These are phyloP conservation scores for Spathaspora gorwiae DNA, from an alignment of 805 yeast species.

Conservation along the genomic window DNA sequence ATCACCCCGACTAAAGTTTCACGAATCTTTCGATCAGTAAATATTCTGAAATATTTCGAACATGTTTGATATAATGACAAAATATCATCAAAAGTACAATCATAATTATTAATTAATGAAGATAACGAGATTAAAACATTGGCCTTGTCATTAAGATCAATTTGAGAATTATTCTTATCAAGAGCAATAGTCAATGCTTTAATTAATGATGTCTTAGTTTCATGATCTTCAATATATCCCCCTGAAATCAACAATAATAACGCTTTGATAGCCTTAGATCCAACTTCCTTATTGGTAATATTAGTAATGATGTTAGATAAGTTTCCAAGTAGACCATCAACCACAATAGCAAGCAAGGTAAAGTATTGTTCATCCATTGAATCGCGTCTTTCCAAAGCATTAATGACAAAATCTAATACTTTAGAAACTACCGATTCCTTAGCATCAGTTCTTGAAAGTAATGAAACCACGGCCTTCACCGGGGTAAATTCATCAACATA, in stretches of 20 bases:
- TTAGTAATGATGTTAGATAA: slow-evolving; percentile 48
- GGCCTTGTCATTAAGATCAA: slow-evolving; percentile 50
- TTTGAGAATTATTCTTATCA: slow-evolving; percentile 50
- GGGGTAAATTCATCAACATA: slow-evolving; percentile 54
- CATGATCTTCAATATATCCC: slow-evolving; percentile 52
- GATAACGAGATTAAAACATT: slow-evolving; percentile 56
- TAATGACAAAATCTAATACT: slow-evolving; percentile 52
- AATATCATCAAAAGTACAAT: slow-evolving; percentile 50
- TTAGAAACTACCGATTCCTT: slow-evolving; percentile 61
- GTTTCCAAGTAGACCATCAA: slow-evolving; percentile 50
- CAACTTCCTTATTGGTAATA: slow-evolving; percentile 41
- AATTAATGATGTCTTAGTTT: slow-evolving; percentile 49
- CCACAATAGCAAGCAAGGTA: slow-evolving; percentile 50
- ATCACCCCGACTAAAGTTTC: slow-evolving; percentile 57
- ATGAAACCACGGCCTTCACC: slow-evolving; percentile 48
- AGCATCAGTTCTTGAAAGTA: slow-evolving; percentile 47
- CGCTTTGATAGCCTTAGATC: slow-evolving; percentile 48
- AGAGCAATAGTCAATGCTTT: slow-evolving; percentile 56
- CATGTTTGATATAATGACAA: slow-evolving; percentile 44
- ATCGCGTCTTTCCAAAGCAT: slow-evolving; percentile 31
- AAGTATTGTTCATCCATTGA: slow-evolving; percentile 36
- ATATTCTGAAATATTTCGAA: slow-evolving; percentile 55
- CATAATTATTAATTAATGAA: slow-evolving; percentile 47
- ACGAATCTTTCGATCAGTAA: slow-evolving; percentile 60
- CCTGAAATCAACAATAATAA: slow-evolving; percentile 52